Conservation (phyloP, 768 basidiomycete species). For the Phanerochaete sordida region DNA sequence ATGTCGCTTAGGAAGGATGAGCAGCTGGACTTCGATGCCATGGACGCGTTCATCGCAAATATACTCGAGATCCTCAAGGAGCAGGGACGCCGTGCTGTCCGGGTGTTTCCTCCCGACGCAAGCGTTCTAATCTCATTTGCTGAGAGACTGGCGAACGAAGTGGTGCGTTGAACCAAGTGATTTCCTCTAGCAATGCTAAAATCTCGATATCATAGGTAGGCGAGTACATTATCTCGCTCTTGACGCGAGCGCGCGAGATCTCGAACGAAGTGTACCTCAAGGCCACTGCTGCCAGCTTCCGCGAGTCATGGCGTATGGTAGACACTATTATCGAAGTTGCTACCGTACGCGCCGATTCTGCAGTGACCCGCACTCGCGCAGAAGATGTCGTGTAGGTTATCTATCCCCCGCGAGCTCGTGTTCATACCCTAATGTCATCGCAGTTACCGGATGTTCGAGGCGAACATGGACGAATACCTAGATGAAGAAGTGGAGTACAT, state of each 20-base stretch:
- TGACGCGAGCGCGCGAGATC: constrained; percentile 74
- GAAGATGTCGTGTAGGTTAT: constrained; percentile 83
- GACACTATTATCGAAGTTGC: constrained; percentile 67
- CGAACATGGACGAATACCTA: constrained; percentile 96
- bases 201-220: no score
- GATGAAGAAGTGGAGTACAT: constrained; percentile 88
- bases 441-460: constrained; percentile 93
- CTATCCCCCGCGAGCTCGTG: neutral
- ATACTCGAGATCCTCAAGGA: constrained; percentile 62
- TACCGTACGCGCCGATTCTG: constrained; percentile 32
- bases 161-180: constrained; percentile 57
- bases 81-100: constrained; percentile 77
- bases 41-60: constrained; percentile 85
- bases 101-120: constrained; percentile 81
- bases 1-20: constrained; percentile 37
- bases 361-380: constrained; percentile 48
- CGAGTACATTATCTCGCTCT: constrained; percentile 79
- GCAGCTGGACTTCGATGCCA: constrained; percentile 81
- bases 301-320: constrained; percentile 84
- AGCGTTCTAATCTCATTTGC: constrained; percentile 79
- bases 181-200: no score
- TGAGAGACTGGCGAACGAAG: constrained; percentile 81
- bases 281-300: constrained; percentile 86
- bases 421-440: neutral
- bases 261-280: constrained; percentile 71